Percentiles rank a stretch among this genome's conserved stretches.
Evolutionary conservation across 352 stramenopile genomes (phyloP).

Genomic region (Elongisporangium undulatum): DNA sequence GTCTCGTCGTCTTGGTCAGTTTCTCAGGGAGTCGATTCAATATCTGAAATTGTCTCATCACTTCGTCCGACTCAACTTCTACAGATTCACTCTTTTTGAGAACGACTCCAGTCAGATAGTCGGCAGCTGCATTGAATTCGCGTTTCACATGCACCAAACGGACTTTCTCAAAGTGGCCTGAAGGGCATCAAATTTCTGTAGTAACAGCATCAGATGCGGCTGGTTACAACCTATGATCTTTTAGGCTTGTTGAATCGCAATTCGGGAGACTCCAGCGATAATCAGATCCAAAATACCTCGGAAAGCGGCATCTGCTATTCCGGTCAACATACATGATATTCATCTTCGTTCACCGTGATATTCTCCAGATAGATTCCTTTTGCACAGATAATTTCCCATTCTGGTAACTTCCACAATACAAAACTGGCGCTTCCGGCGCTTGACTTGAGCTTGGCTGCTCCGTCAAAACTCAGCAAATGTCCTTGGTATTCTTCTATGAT

Average conservation of each 20-base stretch:
- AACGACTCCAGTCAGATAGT: neutral
- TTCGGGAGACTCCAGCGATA: no score
- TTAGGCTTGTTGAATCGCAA: constrained; percentile 2
- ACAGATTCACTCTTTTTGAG: neutral
- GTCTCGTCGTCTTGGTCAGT: no score
- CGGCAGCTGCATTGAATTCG: neutral
- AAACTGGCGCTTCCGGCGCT: no score
- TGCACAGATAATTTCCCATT: neutral
- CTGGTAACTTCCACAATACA: constrained; percentile 1
- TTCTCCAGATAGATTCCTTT: neutral
- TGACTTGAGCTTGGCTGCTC: no score
- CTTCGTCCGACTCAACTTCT: neutral
- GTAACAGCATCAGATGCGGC: neutral
- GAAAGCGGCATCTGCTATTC: neutral
- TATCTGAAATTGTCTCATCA: neutral
- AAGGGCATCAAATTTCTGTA: neutral
- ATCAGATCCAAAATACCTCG: neutral
- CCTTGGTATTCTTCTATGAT: no score
- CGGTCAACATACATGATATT: constrained; percentile 1
- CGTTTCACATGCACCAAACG: neutral
- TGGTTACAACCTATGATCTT: neutral
- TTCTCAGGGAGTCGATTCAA: no score
- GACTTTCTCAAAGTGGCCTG: neutral
- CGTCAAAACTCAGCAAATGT: no score
- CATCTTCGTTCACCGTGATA: constrained; percentile 1